Base-by-base conservation (phyloP, 768 basidiomycete genomes). In the Ephemerocybe angulata region DNA sequence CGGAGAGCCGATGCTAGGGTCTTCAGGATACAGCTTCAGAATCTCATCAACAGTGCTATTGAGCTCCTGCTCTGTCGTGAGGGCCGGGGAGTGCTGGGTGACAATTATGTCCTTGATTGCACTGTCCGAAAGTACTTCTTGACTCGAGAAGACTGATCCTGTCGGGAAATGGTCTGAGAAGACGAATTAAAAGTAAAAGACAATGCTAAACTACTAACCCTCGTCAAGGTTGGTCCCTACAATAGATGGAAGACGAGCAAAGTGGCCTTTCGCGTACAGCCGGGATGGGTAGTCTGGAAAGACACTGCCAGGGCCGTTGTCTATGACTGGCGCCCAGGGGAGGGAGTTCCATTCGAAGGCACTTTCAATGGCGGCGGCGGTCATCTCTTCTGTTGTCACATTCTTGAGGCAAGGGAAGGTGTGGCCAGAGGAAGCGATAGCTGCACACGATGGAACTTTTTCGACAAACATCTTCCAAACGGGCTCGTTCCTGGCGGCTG, bases 201-300 rank as follows among this genome's bases (percentile, higher is more conserved):
- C 33, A 8, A 35, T 35, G 33, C 33, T 17, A 35, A 35, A 8
- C 33, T 35, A 41, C n/a, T 6, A 8, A 41, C 48, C 77, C 69
- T 79, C 78, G 59, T 80, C 77, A 3, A 74, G 62, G 56, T 67
- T 70, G 4, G 72, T 73, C 17, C 78, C 78, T 40, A 73, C 63
- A 25, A 80, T 78, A 58, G 78, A 76, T 0, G 79, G 78, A 1
- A 80, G 53, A 17, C 62, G 61, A 0, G 73, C 63, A 53, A 70
- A 68, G 58, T 48, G 60, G 3, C 47, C 68, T 58, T 19, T 66
- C 42, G 56, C 55, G 8, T 65, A 60, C 10, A 76, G 64, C 35
- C 51, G 63, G 2, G 76, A 76, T 5, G 75, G 72, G 8, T 70
- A 56, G 43, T 73, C 77, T 0, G 72, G 74, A 30, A 75, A 62